Evolutionary conservation across 768 basidiomycete species (phyloP).

Genomic region (Plicaturopsis crispa): DNA sequence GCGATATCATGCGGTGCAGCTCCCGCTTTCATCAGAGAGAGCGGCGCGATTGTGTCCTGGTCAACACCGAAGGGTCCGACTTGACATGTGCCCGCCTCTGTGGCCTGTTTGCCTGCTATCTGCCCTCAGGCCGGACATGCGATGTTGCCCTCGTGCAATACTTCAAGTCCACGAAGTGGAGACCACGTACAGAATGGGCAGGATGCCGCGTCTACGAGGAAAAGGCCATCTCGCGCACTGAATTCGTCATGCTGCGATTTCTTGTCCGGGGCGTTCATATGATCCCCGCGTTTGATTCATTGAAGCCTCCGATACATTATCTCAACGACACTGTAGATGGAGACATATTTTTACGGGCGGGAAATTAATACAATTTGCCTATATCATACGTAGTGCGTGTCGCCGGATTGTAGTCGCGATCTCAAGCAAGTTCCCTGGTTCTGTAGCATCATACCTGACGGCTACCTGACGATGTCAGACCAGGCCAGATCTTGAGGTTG

Average conservation of each 20-base stretch:
- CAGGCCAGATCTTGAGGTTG: neutral
- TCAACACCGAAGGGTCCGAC: conserved; percentile 11
- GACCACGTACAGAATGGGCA: conserved; percentile 13
- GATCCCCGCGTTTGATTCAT: conserved; percentile 2
- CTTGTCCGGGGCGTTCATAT: conserved; percentile 6
- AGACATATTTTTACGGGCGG: conserved; percentile 8
- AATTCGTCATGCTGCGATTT: conserved; percentile 7
- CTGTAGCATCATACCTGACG: too few species aligned
- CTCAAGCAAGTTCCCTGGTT: too few species aligned
- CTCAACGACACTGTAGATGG: conserved; percentile 7
- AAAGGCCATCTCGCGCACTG: conserved; percentile 1
- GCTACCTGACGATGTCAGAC: neutral
- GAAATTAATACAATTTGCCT: neutral
- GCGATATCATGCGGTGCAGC: conserved; percentile 19
- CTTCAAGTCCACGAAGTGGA: too few species aligned
- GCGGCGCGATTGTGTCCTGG: conserved; percentile 14
- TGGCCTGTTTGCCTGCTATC: conserved; percentile 11
- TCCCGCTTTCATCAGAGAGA: conserved; percentile 13
- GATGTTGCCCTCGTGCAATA: conserved; percentile 17
- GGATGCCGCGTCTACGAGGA: conserved; percentile 12
- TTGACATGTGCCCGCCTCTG: conserved; percentile 9
- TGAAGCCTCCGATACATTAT: conserved; percentile 3
- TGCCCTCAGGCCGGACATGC: conserved; percentile 11
- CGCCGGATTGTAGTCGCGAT: neutral
- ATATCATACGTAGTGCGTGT: neutral